phyloP scores from a whole-genome alignment of 2,329 filamentous ascomycete species.

The Ceratocystis lukuohia region DNA sequence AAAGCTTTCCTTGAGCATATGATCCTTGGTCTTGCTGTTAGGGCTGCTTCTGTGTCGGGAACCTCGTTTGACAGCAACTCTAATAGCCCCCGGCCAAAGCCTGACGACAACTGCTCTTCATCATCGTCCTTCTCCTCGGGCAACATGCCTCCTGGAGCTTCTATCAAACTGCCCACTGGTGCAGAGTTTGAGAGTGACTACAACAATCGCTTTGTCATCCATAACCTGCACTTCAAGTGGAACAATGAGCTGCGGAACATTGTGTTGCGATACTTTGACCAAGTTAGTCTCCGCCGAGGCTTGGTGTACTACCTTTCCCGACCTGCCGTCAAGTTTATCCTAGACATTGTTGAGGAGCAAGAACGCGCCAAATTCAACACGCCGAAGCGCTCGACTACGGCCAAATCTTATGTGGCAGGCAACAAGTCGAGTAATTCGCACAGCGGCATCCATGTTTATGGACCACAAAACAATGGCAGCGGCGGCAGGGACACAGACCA shows the following conservation, averaged over 20 bases:
- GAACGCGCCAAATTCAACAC: slow-evolving; percentile 47
- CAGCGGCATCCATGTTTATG: not conserved
- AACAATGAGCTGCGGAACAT: slow-evolving; percentile 94
- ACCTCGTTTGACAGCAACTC: slow-evolving; percentile 8
- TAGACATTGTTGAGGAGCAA: slow-evolving; percentile 95
- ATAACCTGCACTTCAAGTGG: slow-evolving; percentile 97
- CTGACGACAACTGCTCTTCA: slow-evolving; percentile 24
- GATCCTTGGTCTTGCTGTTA: slow-evolving; percentile 25
- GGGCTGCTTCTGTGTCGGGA: slow-evolving; percentile 9
- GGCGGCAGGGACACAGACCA: slow-evolving; percentile 10
- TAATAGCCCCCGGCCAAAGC: not conserved
- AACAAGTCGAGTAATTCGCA: slow-evolving; percentile 6
- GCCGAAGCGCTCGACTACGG: slow-evolving; percentile 14
- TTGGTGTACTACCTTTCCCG: slow-evolving; percentile 97
- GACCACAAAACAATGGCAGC: not conserved
- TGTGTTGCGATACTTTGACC: slow-evolving; percentile 91
- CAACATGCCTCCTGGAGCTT: slow-evolving; percentile 40
- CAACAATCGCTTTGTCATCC: slow-evolving; percentile 94
- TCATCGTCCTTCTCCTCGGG: slow-evolving; percentile 28
- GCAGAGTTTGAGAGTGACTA: slow-evolving; percentile 87
- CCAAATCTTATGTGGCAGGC: slow-evolving; percentile 16
- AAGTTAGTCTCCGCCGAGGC: slow-evolving; percentile 86
- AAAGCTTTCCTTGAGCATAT: slow-evolving; percentile 46
- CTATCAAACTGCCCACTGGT: slow-evolving; percentile 53
- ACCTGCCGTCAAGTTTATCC: slow-evolving; percentile 90